Base-by-base conservation (phyloP, 176 grass and related monocot genomes). In the Stipa capillata region DNA sequence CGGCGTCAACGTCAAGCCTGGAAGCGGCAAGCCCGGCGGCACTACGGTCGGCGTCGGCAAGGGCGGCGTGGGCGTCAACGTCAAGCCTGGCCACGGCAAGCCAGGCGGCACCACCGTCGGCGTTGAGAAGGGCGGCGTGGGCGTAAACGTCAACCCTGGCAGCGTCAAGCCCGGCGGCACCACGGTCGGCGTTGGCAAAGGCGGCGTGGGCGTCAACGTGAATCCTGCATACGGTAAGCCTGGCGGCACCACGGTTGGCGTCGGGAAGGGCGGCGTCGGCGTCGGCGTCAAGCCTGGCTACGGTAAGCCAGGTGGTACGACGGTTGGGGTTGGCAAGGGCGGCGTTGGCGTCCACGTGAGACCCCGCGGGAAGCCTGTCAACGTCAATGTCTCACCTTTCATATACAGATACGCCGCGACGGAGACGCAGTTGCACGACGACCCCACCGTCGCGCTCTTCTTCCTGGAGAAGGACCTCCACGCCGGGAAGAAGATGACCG, bases 391-490 rank as follows among this genome's bases (percentile, higher is more conserved):
- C 41, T 0, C 13, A 1, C 27, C 78, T 27, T 94, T 88, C 40
- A 0, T 1, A 0, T 94, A 94, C 63, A 3, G 0, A 2, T 91
- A 88, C 27, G 88, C 85, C 18, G 91, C 85, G 9, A 64, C 85
- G 0, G 82, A 88, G 64, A 84, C 77, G 24, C 91, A 90, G 67
- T 12, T 88, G 69, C 85, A 84, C 74, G 82, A 91, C 70, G 79
- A 91, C 69, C 83, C 61, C 64, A 52, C 25, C 50, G 54, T 79
- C n/a, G 71, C 74, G n/a, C 81, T 97, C 39, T 92, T 97, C 78
- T 90, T 97, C 85, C 69, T 75, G 40, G 90, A 92, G 60, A 52
- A 85, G 61, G 89, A 96, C 47, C 67, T 92, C 35, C 87, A 56
- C 61, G 6, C 84, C 6, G 85, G 93, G 15, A 85, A 60, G 16